Conservation (phyloP, 23 red algal genomes). For the Gracilaria gracilis region DNA sequence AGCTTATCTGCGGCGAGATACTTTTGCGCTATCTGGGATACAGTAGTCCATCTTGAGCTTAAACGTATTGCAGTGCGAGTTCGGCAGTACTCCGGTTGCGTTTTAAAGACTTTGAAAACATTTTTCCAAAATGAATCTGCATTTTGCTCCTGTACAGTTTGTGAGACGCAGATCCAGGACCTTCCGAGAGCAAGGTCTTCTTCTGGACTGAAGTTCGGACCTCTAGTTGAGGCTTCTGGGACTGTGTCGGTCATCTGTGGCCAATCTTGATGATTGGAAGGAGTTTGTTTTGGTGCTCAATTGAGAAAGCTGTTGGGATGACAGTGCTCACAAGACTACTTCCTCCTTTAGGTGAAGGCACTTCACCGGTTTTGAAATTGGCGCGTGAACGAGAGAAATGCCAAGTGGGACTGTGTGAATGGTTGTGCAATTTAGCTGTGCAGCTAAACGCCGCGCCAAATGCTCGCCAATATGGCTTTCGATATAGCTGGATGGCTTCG, state of each 20-base stretch:
- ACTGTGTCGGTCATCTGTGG: too few relatives aligned
- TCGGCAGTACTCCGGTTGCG: neutral
- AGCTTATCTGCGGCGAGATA: slow-evolving; percentile 28
- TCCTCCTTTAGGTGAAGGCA: too few relatives aligned
- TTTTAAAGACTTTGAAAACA: neutral
- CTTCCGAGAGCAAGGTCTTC: slow-evolving; percentile 22
- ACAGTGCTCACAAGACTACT: too few relatives aligned
- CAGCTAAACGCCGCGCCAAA: neutral
- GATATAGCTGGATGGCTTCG: neutral
- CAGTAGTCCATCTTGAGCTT: neutral
- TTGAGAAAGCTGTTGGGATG: too few relatives aligned
- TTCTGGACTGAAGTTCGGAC: slow-evolving; percentile 10
- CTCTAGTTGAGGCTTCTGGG: too few relatives aligned
- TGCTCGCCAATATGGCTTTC: neutral
- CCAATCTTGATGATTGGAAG: too few relatives aligned
- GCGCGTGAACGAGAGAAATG: neutral
- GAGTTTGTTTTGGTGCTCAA: too few relatives aligned
- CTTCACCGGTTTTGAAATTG: too few relatives aligned
- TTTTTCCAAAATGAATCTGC: slow-evolving; percentile 22
- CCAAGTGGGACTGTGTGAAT: neutral
- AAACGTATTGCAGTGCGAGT: slow-evolving; percentile 10
- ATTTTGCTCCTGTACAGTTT: slow-evolving; percentile 1
- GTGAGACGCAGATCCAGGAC: neutral
- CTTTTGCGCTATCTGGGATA: slow-evolving; percentile 5
- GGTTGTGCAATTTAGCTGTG: too few relatives aligned